Percentiles rank a stretch among this genome's conserved stretches.
Conservation (phyloP, 139 green algal species). For the Desmodesmus armatus region DNA sequence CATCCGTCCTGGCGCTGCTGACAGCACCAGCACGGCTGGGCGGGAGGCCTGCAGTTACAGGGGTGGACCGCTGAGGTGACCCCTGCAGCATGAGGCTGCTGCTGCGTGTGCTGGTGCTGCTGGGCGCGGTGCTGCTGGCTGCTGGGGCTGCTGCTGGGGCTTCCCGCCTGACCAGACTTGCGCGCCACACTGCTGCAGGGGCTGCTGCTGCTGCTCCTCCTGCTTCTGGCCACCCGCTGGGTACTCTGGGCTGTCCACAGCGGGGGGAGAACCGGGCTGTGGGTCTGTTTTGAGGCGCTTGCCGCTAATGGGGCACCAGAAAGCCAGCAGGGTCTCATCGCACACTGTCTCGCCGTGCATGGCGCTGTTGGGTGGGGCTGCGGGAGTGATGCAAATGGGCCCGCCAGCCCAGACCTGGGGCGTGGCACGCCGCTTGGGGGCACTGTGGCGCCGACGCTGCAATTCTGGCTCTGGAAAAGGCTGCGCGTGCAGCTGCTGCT, state of each 20-base stretch:
- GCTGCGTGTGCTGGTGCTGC: not conserved
- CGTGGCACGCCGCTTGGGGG: conserved; percentile 34
- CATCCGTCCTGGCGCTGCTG: not conserved
- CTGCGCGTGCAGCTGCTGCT: conserved; percentile 12
- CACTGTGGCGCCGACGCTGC: conserved; percentile 16
- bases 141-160: not conserved
- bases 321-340: conserved; percentile 36
- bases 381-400: not conserved
- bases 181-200: not conserved
- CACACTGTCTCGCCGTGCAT: conserved; percentile 11
- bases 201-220: not conserved
- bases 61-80: not conserved
- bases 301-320: conserved; percentile 39
- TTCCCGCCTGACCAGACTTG: not conserved
- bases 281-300: too few species aligned
- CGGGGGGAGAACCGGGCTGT: too few species aligned
- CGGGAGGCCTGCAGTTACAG: not conserved
- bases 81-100: not conserved
- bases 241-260: too few species aligned
- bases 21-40: not conserved
- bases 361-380: not conserved
- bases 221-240: conserved; percentile 3
- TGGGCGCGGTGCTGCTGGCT: not conserved
- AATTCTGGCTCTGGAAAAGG: not conserved
- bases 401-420: conserved; percentile 25